A percentile compares a stretch with the other conserved stretches of the same genome.
These are phyloP conservation scores for Flammula alnicola DNA, from an alignment of 1,284 basidiomycete genomes.

Conservation along the genomic window DNA sequence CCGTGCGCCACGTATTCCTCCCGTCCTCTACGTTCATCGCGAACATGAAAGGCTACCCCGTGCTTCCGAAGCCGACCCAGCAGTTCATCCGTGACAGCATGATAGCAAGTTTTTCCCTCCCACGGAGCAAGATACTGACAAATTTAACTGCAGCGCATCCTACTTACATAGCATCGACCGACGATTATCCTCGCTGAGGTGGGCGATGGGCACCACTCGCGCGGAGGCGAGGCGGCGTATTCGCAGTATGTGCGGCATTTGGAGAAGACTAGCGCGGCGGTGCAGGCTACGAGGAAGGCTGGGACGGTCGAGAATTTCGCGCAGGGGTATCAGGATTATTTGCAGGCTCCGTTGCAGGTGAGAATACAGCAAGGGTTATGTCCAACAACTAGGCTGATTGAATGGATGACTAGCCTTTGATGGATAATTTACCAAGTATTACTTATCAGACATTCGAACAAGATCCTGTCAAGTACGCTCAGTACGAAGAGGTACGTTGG, in stretches of 20 bases:
- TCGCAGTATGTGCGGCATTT: slow-evolving; percentile 88
- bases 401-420: slow-evolving; percentile 75
- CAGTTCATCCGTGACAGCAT: slow-evolving; percentile 87
- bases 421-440: slow-evolving; percentile 94
- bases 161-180: slow-evolving; percentile 86
- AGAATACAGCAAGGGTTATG: slow-evolving; percentile 13
- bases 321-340: slow-evolving; percentile 91
- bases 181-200: slow-evolving; percentile 82
- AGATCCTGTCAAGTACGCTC: slow-evolving; percentile 95
- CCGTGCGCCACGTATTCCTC: slow-evolving; percentile 85
- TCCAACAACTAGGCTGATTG: background rate
- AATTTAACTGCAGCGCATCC: no score
- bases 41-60: slow-evolving; percentile 97
- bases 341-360: slow-evolving; percentile 94
- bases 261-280: slow-evolving; percentile 72
- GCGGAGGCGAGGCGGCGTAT: slow-evolving; percentile 88
- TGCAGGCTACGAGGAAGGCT: slow-evolving; percentile 59
- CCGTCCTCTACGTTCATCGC: slow-evolving; percentile 93
- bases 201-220: slow-evolving; percentile 63
- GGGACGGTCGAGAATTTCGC: slow-evolving; percentile 90
- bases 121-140: no score
- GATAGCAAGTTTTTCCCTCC: slow-evolving; percentile 81
- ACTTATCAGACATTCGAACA: slow-evolving; percentile 99
- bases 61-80: slow-evolving; percentile 91
- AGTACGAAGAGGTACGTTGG: slow-evolving; percentile 87